phyloP scores from a whole-genome alignment of 1,284 basidiomycete genomes.

The Boletellus deceptivus region DNA sequence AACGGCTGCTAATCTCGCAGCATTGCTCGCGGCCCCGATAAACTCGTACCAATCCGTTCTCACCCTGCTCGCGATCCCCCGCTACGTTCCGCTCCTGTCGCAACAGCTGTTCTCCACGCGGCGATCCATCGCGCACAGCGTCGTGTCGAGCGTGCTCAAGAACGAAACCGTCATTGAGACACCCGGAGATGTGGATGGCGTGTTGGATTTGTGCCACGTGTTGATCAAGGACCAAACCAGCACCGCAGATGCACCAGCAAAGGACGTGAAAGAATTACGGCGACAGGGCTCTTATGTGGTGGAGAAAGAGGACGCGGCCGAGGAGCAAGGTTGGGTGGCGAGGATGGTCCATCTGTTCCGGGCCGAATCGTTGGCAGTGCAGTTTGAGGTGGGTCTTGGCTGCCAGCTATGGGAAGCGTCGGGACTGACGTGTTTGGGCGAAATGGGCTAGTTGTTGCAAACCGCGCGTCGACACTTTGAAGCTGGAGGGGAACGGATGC shows the following conservation, averaged over 20 bases:
- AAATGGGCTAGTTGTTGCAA: constrained; percentile 68
- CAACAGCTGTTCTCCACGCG: constrained; percentile 87
- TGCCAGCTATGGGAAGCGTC: background rate
- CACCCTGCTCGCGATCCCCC: constrained; percentile 88
- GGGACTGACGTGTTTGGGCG: background rate
- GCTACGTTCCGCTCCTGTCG: constrained; percentile 78
- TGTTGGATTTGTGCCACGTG: constrained; percentile 87
- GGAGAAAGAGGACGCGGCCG: constrained; percentile 87
- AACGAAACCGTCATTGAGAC: constrained; percentile 92
- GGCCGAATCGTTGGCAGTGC: constrained; percentile 77
- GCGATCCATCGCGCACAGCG: constrained; percentile 86
- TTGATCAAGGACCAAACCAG: constrained; percentile 88
- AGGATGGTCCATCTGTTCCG: constrained; percentile 94
- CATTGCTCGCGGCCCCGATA: constrained; percentile 87
- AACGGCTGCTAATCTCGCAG: constrained; percentile 85
- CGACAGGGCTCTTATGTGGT: constrained; percentile 54
- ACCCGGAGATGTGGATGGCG: constrained; percentile 87
- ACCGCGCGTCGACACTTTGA: constrained; percentile 85
- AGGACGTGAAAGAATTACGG: constrained; percentile 49
- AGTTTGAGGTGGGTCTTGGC: constrained; percentile 73
- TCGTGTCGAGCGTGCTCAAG: constrained; percentile 89
- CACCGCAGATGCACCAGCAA: constrained; percentile 32
- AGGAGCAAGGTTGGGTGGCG: constrained; percentile 97
- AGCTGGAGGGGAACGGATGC: constrained; percentile 89
- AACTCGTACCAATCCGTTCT: constrained; percentile 93